Percentiles rank a stretch among this genome's conserved stretches.
Evolutionary conservation across 768 basidiomycete genomes (phyloP).

Genomic region (Strobilomyces confusus): DNA sequence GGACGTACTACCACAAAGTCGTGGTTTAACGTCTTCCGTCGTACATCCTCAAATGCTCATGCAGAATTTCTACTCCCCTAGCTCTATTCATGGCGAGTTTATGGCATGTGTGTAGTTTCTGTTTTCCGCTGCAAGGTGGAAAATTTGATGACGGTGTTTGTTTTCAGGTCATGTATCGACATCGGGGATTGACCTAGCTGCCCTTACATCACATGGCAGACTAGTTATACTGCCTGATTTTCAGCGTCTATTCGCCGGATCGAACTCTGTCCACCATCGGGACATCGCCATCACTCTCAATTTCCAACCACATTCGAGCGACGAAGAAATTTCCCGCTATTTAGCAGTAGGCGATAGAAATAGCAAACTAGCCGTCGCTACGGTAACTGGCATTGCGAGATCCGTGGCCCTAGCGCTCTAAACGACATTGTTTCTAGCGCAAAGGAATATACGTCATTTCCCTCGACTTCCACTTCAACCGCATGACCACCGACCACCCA

Average conservation of each 20-base stretch:
- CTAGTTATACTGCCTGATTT: conserved; percentile 28
- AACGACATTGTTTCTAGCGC: conserved; percentile 1
- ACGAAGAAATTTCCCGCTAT: conserved; percentile 37
- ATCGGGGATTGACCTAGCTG: conserved; percentile 39
- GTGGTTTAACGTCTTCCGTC: conserved; percentile 5
- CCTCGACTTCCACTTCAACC: conserved; percentile 21
- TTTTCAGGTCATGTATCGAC: conserved; percentile 41
- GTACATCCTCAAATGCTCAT: conserved; percentile 23
- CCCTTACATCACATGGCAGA: conserved; percentile 24
- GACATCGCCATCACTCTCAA: conserved; percentile 29
- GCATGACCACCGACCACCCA: conserved; percentile 26
- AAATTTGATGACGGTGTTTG: neutral
- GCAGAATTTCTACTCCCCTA: conserved; percentile 1
- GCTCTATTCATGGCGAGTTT: conserved; percentile 15
- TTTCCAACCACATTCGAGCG: conserved; percentile 16
- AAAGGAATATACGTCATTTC: conserved; percentile 28
- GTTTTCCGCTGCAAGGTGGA: neutral
- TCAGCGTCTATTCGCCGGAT: conserved; percentile 21
- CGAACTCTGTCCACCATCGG: conserved; percentile 37
- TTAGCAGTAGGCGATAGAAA: conserved; percentile 42
- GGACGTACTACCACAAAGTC: conserved; percentile 26
- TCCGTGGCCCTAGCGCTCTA: neutral
- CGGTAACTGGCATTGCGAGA: conserved; percentile 28
- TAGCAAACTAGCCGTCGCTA: conserved; percentile 43
- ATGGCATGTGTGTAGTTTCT: conserved; percentile 23